phyloP scores from a whole-genome alignment of 768 basidiomycete genomes.

The Cystobasidium tubakii region DNA sequence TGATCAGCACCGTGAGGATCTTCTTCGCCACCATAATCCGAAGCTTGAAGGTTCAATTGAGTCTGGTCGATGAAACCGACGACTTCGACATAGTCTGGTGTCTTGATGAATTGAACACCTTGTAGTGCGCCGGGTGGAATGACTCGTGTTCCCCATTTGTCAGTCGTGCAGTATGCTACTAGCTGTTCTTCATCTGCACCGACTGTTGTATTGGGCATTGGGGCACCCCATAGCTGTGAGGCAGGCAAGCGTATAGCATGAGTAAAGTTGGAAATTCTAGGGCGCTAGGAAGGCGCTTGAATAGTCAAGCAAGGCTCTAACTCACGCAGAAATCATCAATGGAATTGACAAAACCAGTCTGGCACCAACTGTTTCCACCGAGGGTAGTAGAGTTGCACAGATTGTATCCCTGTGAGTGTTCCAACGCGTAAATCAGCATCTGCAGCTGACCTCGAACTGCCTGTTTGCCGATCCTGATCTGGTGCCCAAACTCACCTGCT shows the following conservation, averaged over 20 bases:
- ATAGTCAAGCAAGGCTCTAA: background rate
- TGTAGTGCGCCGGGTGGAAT: constrained; percentile 63
- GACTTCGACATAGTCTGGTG: constrained; percentile 53
- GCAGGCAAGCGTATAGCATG: too few relatives aligned
- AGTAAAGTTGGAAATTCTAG: too few relatives aligned
- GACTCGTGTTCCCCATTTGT: constrained; percentile 63
- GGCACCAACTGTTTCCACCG: constrained; percentile 39
- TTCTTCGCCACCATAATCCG: constrained; percentile 65
- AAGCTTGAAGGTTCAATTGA: constrained; percentile 54
- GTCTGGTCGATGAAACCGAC: constrained; percentile 64
- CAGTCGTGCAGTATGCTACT: constrained; percentile 49
- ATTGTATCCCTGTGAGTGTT: constrained; percentile 26
- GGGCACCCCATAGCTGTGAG: constrained; percentile 33
- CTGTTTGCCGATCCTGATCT: background rate
- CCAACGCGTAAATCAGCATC: background rate
- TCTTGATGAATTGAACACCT: constrained; percentile 63
- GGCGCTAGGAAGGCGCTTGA: background rate
- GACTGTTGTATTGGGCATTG: constrained; percentile 46
- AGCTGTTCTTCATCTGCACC: constrained; percentile 61
- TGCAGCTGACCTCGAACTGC: too few relatives aligned
- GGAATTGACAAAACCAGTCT: constrained; percentile 46
- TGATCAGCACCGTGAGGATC: constrained; percentile 71
- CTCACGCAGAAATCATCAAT: constrained; percentile 45
- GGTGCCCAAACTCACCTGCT: constrained; percentile 18
- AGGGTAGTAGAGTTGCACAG: constrained; percentile 41